Percentiles rank a stretch among this genome's conserved stretches.
Evolutionary conservation across 805 yeast genomes (phyloP).

Genomic region (Ogataea pini): DNA sequence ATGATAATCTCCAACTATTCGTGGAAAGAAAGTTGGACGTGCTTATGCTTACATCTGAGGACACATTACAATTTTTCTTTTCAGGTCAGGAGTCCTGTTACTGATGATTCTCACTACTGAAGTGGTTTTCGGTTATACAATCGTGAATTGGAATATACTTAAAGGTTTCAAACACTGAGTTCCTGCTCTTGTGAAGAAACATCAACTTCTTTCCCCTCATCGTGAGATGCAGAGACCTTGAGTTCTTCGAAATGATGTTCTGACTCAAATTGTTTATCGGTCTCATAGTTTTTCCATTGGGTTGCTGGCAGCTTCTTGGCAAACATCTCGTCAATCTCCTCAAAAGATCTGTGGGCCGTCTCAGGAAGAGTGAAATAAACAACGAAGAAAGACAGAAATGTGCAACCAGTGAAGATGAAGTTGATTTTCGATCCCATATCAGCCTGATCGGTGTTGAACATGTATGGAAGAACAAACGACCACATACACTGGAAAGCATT

Average conservation of each 20-base stretch:
- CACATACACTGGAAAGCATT: conserved; percentile 38
- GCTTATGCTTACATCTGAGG: no score
- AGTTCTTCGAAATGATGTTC: conserved; percentile 2
- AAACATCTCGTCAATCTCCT: conserved; percentile 60
- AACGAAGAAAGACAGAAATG: conserved; percentile 40
- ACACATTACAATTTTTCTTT: no score
- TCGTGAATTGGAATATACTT: background rate
- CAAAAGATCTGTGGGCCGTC: conserved; percentile 56
- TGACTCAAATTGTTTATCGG: conserved; percentile 5
- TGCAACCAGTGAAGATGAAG: conserved; percentile 45
- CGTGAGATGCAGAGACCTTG: background rate
- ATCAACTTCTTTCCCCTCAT: background rate
- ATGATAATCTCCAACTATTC: no score
- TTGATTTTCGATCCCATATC: conserved; percentile 52
- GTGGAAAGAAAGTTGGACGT: no score
- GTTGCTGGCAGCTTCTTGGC: conserved; percentile 34
- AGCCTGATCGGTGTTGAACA: conserved; percentile 48
- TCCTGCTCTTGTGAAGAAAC: background rate
- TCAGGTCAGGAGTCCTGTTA: no score
- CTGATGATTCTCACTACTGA: no score
- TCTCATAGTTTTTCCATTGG: conserved; percentile 28
- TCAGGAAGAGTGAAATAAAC: conserved; percentile 58
- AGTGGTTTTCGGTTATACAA: no score
- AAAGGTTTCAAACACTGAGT: background rate
- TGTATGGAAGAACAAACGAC: conserved; percentile 46